Evolutionary conservation across 2,329 filamentous ascomycete species (phyloP), one percentile per base, ranked within the genome.

Genomic region (Neurospora sp.): DNA sequence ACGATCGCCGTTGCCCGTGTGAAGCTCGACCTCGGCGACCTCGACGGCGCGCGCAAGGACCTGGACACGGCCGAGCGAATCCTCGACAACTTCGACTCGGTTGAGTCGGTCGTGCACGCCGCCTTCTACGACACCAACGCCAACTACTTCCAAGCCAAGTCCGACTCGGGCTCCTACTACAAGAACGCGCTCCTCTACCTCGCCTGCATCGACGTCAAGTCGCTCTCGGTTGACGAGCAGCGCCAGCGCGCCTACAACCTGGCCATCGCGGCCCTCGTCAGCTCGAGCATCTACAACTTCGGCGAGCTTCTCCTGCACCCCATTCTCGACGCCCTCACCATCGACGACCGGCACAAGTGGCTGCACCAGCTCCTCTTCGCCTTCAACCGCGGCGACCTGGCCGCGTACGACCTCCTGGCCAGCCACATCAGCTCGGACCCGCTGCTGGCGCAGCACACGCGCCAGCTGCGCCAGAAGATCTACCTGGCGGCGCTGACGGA

Each of bases 211-310:
- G 91, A 97, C 76, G 83, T 97, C 73, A 85, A 89, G 71, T 87
- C 91, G 69, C 85, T 99, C 70, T 86, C 90, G 62, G 83, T 89
- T 69, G 84, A 87, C 69, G 94, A 99, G 80, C 91, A 92, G 76
- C 90, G 90, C 79, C 87, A 87, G 71, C 90, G 95, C 76, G 96
- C 96, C 66, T 97, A 97, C 82, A 93, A 97, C 80, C 90, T 99
- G 73, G 92, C 92, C 78, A 90, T 98, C 69, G 93, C 96, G 38
- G 96, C 96, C 10, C 87, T 99, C 9, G 92, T 97, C 46, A 97
- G 94, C 68, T 92, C 95, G 77, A 93, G 89, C 77, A 99, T 98
- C 83, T 98, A 99, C 88, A 99, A 99, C 85, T 99, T 99, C 76
- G 96, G 96, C 80, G 96, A 99, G 84, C 90, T 99, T n/a, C 89